Conservation (phyloP, 495 filamentous ascomycete genomes). For the Penicillium salamii region DNA sequence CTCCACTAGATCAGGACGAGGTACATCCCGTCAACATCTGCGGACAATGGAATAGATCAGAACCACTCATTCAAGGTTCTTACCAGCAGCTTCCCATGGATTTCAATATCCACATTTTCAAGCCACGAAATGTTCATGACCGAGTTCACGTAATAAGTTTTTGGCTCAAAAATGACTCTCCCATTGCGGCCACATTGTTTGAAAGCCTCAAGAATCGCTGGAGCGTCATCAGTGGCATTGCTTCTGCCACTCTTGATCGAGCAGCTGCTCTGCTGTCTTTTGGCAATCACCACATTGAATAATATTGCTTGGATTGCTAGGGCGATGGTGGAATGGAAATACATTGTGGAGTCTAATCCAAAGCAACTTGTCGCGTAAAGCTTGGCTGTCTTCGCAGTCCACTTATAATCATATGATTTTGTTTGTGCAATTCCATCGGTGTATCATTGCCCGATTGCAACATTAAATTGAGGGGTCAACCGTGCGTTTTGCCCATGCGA, state of each 20-base stretch:
- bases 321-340: background rate
- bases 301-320: background rate
- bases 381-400: background rate
- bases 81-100: slow-evolving; percentile 32
- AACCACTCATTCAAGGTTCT: background rate
- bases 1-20: slow-evolving; percentile 32
- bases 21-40: no score
- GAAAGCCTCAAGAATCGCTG: slow-evolving; percentile 41
- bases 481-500: background rate
- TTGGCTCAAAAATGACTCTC: slow-evolving; percentile 34
- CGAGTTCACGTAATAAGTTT: slow-evolving; percentile 37
- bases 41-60: background rate
- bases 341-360: background rate
- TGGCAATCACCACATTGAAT: background rate
- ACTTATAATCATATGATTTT: background rate
- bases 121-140: slow-evolving; percentile 44
- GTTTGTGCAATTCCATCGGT: background rate
- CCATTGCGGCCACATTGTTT: slow-evolving; percentile 35
- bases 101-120: slow-evolving; percentile 39
- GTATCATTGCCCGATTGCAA: background rate
- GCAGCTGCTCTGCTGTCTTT: background rate
- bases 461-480: background rate
- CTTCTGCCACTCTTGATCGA: background rate
- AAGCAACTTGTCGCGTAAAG: background rate
- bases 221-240: slow-evolving; percentile 31